Conservation (phyloP, 345 rosid genomes). For the Raphanus sativus region DNA sequence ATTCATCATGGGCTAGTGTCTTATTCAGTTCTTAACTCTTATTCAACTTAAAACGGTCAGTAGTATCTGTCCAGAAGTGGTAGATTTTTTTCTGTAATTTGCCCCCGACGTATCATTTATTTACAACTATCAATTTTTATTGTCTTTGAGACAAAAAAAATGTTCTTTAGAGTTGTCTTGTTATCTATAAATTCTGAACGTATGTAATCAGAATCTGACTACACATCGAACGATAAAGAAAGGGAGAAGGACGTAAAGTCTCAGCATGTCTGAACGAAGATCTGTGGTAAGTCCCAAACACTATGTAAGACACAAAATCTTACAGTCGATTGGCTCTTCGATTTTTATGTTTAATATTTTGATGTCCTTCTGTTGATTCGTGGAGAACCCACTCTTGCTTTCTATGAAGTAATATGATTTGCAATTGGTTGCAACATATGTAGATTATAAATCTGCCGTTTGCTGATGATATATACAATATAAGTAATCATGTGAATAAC, state of each 20-base stretch:
- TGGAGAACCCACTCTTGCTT: not conserved
- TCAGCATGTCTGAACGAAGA: not conserved
- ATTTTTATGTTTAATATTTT: too few relatives aligned
- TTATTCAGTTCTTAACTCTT: not conserved
- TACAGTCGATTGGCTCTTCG: not conserved
- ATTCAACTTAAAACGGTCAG: not conserved
- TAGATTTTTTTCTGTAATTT: not conserved
- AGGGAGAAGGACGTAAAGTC: not conserved
- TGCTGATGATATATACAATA: not conserved
- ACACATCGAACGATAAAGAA: not conserved
- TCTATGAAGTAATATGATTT: not conserved
- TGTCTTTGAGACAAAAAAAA: not conserved
- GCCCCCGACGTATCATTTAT: not conserved
- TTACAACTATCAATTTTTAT: not conserved
- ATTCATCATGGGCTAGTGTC: not conserved
- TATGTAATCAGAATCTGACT: not conserved
- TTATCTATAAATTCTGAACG: not conserved
- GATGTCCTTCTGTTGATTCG: not conserved
- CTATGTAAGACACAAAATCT: not conserved
- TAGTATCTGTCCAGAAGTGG: not conserved
- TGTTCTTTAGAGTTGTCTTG: not conserved
- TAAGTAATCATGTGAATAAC: too few relatives aligned
- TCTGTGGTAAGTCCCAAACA: not conserved
- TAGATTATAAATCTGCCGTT: not conserved
- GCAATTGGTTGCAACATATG: not conserved